Conservation (phyloP, 345 rosid species). For the Passiflora organensis region DNA sequence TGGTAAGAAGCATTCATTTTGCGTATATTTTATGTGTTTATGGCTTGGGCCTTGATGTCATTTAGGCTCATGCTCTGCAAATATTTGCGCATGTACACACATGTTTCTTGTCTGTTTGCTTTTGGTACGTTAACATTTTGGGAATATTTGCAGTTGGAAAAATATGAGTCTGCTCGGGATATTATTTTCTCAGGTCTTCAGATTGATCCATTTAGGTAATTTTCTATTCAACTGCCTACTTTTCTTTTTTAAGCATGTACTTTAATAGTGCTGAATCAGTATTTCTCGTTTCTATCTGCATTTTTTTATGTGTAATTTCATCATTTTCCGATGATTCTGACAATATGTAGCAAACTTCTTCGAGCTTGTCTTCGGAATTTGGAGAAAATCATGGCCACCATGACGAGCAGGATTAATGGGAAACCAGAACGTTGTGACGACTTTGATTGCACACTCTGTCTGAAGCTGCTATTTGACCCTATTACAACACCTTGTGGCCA, state of each 20-base stretch:
- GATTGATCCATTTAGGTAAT: constrained; percentile 80
- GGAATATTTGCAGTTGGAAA: constrained; percentile 62
- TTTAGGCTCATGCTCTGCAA: constrained; percentile 6
- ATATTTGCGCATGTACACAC: too few species aligned
- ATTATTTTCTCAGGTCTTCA: constrained; percentile 81
- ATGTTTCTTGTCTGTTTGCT: too few species aligned
- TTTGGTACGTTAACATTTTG: not conserved
- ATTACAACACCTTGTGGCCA: constrained; percentile 95
- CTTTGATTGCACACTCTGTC: constrained; percentile 85
- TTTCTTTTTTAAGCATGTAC: not conserved
- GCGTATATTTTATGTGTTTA: not conserved
- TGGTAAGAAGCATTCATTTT: constrained; percentile 42
- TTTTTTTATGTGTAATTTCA: constrained; percentile 10
- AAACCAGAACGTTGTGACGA: constrained; percentile 69
- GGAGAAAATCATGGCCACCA: constrained; percentile 38
- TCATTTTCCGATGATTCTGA: constrained; percentile 21
- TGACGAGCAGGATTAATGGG: constrained; percentile 35
- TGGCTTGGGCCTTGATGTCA: too few species aligned
- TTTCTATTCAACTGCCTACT: constrained; percentile 1
- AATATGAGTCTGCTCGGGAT: constrained; percentile 72
- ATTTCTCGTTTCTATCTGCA: too few species aligned
- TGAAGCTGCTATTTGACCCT: constrained; percentile 85
- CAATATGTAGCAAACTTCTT: constrained; percentile 66
- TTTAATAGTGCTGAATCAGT: constrained; percentile 4
- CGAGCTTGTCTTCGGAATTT: constrained; percentile 61